Base-by-base conservation (phyloP, 768 basidiomycete genomes). In the Filobasidium wieringae region DNA sequence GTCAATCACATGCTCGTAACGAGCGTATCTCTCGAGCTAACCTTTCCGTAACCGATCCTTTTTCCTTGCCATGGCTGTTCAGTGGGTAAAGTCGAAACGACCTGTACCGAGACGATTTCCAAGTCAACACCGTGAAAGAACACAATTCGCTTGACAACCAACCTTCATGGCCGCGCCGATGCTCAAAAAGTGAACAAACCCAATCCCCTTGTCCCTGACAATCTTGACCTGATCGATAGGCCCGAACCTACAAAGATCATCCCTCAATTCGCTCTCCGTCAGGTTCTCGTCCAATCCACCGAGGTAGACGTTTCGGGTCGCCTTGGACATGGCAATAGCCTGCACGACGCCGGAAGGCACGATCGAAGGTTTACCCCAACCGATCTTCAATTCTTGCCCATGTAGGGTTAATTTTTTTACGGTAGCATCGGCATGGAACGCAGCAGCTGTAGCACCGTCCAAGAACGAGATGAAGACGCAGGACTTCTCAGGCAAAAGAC, bases 181-280 rank as follows among this genome's bases (percentile, higher is more conserved):
- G 72, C 87, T 89, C 68, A 99, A 78, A 78, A 97, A 97, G 75
- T 99, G 95, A 19, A 99, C 91, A 72, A 99, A 99, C 2, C 92
- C 95, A 58, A 97, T 97, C 69, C 95, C 95, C 80, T 96, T 96
- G 78, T 99, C 95, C 61, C 93, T 78, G 52, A 97, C 95, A 69
- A 99, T 96, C 81, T 99, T 99, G 72, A 99, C 92, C 73, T 97
- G 93, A 75, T 99, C 95, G 67, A 99, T 96, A 29, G 93, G 78
- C 22, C 95, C 95, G 68, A 93, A 99, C 40, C 86, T 80, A 67
- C 85, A 84, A 24, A 97, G 78, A 70, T 96, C 91, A 61, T 97
- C 91, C 32, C 93, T 77, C 31, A 99, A 77, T 75, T 83, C 83
- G 75, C 92, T 87, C 77, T 97, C 95, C 0, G 88, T 93, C 78